A percentile compares a stretch with the other conserved stretches of the same genome.
Evolutionary conservation across 2,329 filamentous ascomycete species (phyloP).

Genomic region (Graphilbum fragrans): DNA sequence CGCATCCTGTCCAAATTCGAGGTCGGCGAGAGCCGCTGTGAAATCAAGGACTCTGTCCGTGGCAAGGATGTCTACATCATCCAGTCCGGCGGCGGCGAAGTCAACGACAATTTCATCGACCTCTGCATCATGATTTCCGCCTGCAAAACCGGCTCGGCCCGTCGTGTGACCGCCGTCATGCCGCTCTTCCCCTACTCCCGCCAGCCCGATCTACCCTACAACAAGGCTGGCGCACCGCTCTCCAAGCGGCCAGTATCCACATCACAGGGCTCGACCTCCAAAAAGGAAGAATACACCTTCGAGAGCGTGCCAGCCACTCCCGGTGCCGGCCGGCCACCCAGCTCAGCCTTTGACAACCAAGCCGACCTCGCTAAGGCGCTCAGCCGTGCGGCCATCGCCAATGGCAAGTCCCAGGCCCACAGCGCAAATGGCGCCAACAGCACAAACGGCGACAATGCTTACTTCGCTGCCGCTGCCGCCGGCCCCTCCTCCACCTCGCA

Average conservation of each 20-base stretch:
- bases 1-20: constrained; percentile 86
- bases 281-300: constrained; percentile 63
- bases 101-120: constrained; percentile 95
- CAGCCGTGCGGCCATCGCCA: constrained; percentile 49
- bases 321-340: constrained; percentile 56
- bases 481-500: constrained; percentile 19
- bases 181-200: constrained; percentile 95
- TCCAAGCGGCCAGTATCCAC: constrained; percentile 45
- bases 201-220: constrained; percentile 93
- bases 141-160: constrained; percentile 75
- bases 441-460: constrained; percentile 16
- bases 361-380: constrained; percentile 65
- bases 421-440: constrained; percentile 17
- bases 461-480: constrained; percentile 20
- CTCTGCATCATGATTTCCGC: constrained; percentile 97
- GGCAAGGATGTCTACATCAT: constrained; percentile 99
- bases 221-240: constrained; percentile 84
- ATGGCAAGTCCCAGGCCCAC: constrained; percentile 20
- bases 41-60: constrained; percentile 91
- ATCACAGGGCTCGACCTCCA: constrained; percentile 20
- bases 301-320: constrained; percentile 87
- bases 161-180: constrained; percentile 83
- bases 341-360: constrained; percentile 52
- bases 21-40: constrained; percentile 86
- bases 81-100: constrained; percentile 80